phyloP scores from a whole-genome alignment of 2,329 filamentous ascomycete genomes.

The Exophiala calicioides region DNA sequence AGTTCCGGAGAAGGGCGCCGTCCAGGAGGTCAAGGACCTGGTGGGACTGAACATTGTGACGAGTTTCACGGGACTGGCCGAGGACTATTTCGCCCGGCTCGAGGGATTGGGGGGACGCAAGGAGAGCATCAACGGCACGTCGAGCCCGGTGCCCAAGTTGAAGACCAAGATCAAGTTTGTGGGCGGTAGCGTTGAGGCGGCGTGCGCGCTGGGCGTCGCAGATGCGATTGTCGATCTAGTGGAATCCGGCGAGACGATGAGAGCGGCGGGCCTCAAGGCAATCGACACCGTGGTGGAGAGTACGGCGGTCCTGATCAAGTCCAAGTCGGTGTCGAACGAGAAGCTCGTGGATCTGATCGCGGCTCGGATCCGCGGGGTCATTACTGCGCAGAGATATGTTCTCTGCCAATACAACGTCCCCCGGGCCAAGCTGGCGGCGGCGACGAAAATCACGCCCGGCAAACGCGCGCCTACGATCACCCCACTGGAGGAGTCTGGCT shows the following conservation, averaged over 20 bases:
- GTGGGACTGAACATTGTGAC: conserved; percentile 93
- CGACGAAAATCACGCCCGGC: conserved; percentile 80
- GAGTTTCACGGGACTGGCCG: conserved; percentile 84
- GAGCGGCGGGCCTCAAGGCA: conserved; percentile 86
- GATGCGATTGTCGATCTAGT: conserved; percentile 98
- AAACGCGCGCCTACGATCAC: conserved; percentile 92
- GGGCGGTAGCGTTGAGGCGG: conserved; percentile 94
- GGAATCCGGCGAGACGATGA: conserved; percentile 98
- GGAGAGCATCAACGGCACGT: conserved; percentile 38
- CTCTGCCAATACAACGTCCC: conserved; percentile 96
- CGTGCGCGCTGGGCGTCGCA: conserved; percentile 90
- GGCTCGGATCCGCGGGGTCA: conserved; percentile 86
- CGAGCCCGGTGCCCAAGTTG: conserved; percentile 54
- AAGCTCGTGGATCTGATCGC: conserved; percentile 81
- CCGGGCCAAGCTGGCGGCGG: conserved; percentile 65
- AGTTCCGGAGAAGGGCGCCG: conserved; percentile 79
- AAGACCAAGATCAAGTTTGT: conserved; percentile 90
- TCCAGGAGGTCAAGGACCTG: conserved; percentile 70
- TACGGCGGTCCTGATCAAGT: conserved; percentile 89
- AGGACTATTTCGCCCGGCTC: conserved; percentile 78
- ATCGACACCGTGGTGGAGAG: conserved; percentile 92
- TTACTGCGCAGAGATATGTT: conserved; percentile 90
- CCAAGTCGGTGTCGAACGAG: conserved; percentile 75
- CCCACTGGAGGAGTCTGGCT: conserved; percentile 81
- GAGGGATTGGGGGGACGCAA: conserved; percentile 54